Percentiles rank a stretch among this genome's conserved stretches.
Evolutionary conservation across 371 early-diverging fungal species (phyloP).

Genomic region (Mucor saturninus): DNA sequence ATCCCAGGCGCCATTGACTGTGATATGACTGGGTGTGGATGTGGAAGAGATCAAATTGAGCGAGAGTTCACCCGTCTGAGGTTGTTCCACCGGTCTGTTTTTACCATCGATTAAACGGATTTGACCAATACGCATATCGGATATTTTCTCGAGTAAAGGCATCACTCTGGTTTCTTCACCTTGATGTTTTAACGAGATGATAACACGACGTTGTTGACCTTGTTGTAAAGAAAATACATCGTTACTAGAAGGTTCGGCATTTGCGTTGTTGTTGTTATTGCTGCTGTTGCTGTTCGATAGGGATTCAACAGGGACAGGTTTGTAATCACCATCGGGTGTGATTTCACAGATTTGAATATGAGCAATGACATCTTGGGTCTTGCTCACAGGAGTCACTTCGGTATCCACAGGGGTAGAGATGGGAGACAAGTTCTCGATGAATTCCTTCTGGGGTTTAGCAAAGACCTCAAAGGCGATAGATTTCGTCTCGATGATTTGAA

Average conservation of each 20-base stretch:
- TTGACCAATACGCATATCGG: constrained; percentile 55
- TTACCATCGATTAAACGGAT: constrained; percentile 72
- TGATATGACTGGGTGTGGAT: constrained; percentile 43
- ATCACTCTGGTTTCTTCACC: constrained; percentile 22
- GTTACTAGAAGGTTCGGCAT: not conserved
- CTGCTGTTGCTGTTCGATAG: not conserved
- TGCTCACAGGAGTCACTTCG: constrained; percentile 52
- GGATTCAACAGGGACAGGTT: constrained; percentile 51
- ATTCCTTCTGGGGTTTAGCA: constrained; percentile 50
- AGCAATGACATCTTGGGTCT: constrained; percentile 53
- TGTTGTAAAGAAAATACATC: constrained; percentile 69
- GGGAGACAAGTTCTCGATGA: constrained; percentile 55
- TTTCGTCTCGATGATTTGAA: constrained; percentile 52
- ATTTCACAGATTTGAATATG: constrained; percentile 72
- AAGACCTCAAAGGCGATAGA: constrained; percentile 66
- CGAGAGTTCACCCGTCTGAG: constrained; percentile 34
- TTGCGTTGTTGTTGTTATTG: not conserved
- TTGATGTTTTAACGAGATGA: constrained; percentile 62
- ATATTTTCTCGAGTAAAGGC: constrained; percentile 55
- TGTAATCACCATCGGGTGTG: constrained; percentile 69
- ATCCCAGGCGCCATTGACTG: constrained; percentile 78
- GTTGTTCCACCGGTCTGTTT: constrained; percentile 58
- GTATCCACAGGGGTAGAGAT: constrained; percentile 48
- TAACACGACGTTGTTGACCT: constrained; percentile 79
- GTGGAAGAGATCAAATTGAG: constrained; percentile 49